Base-by-base conservation (phyloP, 2,329 filamentous ascomycete species). In the Cryoendolithus antarcticus region DNA sequence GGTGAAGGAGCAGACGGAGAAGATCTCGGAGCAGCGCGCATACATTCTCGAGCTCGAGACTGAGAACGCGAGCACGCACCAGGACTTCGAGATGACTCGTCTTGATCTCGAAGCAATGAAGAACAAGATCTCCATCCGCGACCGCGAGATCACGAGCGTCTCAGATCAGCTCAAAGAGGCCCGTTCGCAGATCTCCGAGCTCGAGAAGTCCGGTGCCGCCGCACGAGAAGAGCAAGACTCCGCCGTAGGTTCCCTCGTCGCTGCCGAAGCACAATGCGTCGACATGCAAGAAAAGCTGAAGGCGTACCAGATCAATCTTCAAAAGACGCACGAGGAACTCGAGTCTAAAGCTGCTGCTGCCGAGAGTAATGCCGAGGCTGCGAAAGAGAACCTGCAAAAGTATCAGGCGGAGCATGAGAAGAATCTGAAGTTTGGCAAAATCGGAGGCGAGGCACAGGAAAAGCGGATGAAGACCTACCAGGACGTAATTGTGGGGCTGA, bases 11-110 rank as follows among this genome's bases (percentile, higher is more conserved):
- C 83, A 82, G 52, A 67, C 79, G 8, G 71, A 75, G 34, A 77
- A 89, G 58, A 74, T 89, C 24, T 70, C 75, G 38, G 71, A 69
- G 43, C 53, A 56, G 42, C 46, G 47, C 4, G 72, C 75, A 32
- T 79, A 89, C 58, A 76, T 91, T 30, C 72, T 77, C 38, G 72
- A 70, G 34, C 72, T 96, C 9, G 79, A 80, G 48, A 62, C 67
- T 3, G 77, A 91, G 50, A 75, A 93, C 21, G 68, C 73, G 12
- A 69, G 65, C 2, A 65, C 94, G 13, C 78, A 80, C 58, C 67
- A 73, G 3, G 82, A 93, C 49, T 67, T 94, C 4, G 71, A 74
- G 2, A 42, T 77, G 74, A 34, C 39, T 5, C 36, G 45, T 9
- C 40, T 52, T 3, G 45, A 56, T 33, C 44, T 52, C 31, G 64